These are phyloP conservation scores for Vaccinium myrtillus DNA, from an alignment of 148 eudicot genomes.

Conservation along the genomic window DNA sequence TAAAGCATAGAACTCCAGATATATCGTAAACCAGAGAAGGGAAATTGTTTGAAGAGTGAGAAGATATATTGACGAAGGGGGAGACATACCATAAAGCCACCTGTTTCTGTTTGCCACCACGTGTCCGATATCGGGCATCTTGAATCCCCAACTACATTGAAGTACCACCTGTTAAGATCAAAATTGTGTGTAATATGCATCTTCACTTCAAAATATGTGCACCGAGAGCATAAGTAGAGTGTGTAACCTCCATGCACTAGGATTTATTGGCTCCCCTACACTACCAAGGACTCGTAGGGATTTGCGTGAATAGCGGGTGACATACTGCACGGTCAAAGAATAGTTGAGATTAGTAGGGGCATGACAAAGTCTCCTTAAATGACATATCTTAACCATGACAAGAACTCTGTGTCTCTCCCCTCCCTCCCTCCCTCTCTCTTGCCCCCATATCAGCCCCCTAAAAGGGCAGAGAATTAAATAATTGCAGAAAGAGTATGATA, in stretches of 20 bases:
- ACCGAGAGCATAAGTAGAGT: not conserved
- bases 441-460: not conserved
- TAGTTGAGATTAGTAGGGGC: slow-evolving; percentile 7
- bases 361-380: not conserved
- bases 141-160: slow-evolving; percentile 85
- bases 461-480: not conserved
- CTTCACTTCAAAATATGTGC: slow-evolving; percentile 6
- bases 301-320: slow-evolving; percentile 89
- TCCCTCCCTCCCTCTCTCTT: not conserved
- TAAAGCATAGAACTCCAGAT: not conserved
- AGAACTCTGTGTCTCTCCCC: not conserved
- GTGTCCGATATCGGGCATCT: slow-evolving; percentile 97
- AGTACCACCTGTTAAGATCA: slow-evolving; percentile 68
- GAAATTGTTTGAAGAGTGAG: not conserved
- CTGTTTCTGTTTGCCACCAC: slow-evolving; percentile 99
- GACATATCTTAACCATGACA: not conserved
- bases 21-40: not conserved
- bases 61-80: slow-evolving; percentile 7
- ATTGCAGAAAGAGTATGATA: not conserved
- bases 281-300: slow-evolving; percentile 96
- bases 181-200: not conserved
- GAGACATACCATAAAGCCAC: slow-evolving; percentile 84
- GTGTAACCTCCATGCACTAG: slow-evolving; percentile 96
- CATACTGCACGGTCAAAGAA: slow-evolving; percentile 54
- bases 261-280: slow-evolving; percentile 99